Evolutionary conservation across 768 basidiomycete genomes (phyloP), one percentile per base, ranked within the genome.

Genomic region (Pholiota molesta): DNA sequence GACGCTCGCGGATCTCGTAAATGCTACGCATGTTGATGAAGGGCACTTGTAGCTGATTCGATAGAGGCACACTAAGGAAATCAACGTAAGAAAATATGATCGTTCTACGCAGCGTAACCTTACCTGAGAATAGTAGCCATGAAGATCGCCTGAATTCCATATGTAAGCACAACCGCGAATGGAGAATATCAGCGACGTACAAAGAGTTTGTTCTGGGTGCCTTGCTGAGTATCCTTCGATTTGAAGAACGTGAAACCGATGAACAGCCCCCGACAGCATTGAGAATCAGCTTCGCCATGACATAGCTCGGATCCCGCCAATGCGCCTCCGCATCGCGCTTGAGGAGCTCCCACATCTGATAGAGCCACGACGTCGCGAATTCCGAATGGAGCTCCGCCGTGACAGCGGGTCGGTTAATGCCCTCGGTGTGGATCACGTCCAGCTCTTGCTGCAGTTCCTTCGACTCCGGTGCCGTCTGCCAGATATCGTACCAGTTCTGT

Each of bases 1-100:
- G 79, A 2, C 85, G 81, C 70, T 91, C 89, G n/a, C 89, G 82
- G 39, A 87, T 82, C 67, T 88, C 86, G 65, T 89, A 90, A 29
- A 90, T 75, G 1, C 70, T 75, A n/a, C 89, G 85, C 56, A 84
- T 80, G 33, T 76, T 73, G 61, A 90, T 78, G 75, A 84, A 90
- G 39, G 82, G 78, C 17, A 85, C 81, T 69, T 88, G 87, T 0
- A 90, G 78, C 67, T 90, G 88, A 66, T 87, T 85, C 10, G 85
- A 79, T 21, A 89, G 74, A 0, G 86, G 83, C 0, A 83, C 82
- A 66, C 77, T 66, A 80, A 54, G 4, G 26, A 31, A 61, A 49
- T 26, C 8, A 26, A 49, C n/a, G 47, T 49, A 13, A 49, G 47
- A 23, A 49, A 23, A 49, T 5, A 19, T 8, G 23, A 26, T 26